A percentile compares a stretch with the other conserved stretches of the same genome.
These are phyloP conservation scores for Bruguiera parviflora DNA, from an alignment of 345 rosid species.

Conservation along the genomic window DNA sequence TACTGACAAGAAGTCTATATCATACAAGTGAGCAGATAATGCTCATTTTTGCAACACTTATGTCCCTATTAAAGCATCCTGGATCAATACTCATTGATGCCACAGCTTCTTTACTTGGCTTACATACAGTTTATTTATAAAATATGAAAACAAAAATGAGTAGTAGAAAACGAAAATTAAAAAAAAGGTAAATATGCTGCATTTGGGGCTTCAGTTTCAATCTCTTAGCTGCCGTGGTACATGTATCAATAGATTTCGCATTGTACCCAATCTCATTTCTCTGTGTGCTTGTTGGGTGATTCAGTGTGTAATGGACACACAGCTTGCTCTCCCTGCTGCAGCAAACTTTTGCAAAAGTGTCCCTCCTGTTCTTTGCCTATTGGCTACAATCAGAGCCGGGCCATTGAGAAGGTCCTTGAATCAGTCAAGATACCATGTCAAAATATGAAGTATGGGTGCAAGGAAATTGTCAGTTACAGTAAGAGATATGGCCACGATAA, in stretches of 20 bases:
- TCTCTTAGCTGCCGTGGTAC: not conserved
- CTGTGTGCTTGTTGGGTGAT: not conserved
- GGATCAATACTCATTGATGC: too few species aligned
- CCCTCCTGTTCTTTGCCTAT: constrained; percentile 22
- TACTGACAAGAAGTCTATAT: too few species aligned
- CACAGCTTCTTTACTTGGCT: too few species aligned
- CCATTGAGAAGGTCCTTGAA: constrained; percentile 40
- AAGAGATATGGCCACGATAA: constrained; percentile 35
- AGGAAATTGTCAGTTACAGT: constrained; percentile 24
- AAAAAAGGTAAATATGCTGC: not conserved
- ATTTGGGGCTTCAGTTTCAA: not conserved
- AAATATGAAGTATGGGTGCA: constrained; percentile 41
- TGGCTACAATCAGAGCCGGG: constrained; percentile 29
- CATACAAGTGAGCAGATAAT: too few species aligned
- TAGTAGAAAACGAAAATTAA: not conserved
- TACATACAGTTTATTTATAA: too few species aligned
- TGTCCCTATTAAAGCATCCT: too few species aligned
- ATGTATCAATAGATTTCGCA: not conserved
- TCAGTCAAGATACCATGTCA: constrained; percentile 30
- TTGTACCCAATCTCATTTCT: not conserved
- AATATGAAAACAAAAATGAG: too few species aligned
- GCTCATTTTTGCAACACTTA: too few species aligned
- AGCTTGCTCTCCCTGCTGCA: constrained; percentile 20
- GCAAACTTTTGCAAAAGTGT: constrained; percentile 12
- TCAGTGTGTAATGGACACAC: constrained; percentile 27